A percentile compares a stretch with the other conserved stretches of the same genome.
These are phyloP conservation scores for Phytopythium oedochilum DNA, from an alignment of 352 stramenopile genomes.

Conservation along the genomic window DNA sequence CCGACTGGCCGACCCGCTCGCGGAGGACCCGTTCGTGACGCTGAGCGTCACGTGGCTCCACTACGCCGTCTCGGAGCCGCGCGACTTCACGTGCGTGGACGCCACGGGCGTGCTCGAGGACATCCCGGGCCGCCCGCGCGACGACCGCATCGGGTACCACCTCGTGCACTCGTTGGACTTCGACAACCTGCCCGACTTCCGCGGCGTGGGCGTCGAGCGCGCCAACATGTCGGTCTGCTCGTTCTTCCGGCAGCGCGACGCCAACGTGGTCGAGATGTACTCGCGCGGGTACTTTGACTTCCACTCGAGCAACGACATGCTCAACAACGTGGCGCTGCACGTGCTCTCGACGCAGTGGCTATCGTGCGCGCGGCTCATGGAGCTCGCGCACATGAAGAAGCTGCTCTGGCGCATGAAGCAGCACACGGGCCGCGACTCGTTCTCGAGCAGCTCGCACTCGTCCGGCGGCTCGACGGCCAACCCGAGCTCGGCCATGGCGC, in stretches of 20 bases:
- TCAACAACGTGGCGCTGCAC: slow-evolving; percentile 42
- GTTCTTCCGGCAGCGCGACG: slow-evolving; percentile 31
- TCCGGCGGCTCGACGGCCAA: slow-evolving; percentile 9
- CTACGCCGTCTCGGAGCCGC: slow-evolving; percentile 29
- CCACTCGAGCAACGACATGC: slow-evolving; percentile 28
- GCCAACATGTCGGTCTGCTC: slow-evolving; percentile 44
- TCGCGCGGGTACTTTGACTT: slow-evolving; percentile 46
- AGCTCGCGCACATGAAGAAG: slow-evolving; percentile 45
- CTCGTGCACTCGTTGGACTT: slow-evolving; percentile 57
- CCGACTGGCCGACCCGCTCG: slow-evolving; percentile 22
- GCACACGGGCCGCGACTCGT: slow-evolving; percentile 30
- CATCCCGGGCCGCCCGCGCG: slow-evolving; percentile 13
- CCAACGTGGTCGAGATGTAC: slow-evolving; percentile 34
- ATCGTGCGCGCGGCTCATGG: slow-evolving; percentile 24
- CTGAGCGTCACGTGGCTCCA: slow-evolving; percentile 48
- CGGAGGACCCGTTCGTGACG: slow-evolving; percentile 41
- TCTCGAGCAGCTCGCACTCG: slow-evolving; percentile 29
- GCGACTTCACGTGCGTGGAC: slow-evolving; percentile 58
- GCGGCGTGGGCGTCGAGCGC: slow-evolving; percentile 27
- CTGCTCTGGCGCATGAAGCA: slow-evolving; percentile 36
- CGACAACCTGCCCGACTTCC: slow-evolving; percentile 27
- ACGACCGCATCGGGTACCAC: slow-evolving; percentile 55
- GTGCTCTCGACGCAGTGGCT: slow-evolving; percentile 39
- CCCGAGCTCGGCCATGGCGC: slow-evolving; percentile 19
- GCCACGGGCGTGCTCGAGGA: slow-evolving; percentile 34